phyloP scores from a whole-genome alignment of 148 eudicot species.

The Arctostaphylos glauca region DNA sequence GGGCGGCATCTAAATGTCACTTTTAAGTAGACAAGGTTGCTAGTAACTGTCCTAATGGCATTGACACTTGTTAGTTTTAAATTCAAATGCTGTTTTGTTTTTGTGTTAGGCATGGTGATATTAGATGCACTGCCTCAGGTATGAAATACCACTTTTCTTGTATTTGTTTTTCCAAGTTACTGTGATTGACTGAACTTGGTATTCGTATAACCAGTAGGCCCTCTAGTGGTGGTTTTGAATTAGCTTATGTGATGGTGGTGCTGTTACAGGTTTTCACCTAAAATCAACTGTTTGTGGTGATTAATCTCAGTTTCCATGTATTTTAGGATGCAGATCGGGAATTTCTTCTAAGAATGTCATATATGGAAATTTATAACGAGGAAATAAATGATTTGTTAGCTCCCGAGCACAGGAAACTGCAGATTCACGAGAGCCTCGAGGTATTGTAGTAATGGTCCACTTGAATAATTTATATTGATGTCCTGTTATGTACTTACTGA shows the following conservation, averaged over 20 bases:
- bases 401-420: slow-evolving; percentile 87
- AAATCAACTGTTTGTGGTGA: neutral
- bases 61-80: neutral
- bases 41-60: neutral
- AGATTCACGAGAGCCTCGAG: slow-evolving; percentile 92
- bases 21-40: neutral
- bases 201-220: neutral
- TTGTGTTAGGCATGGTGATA: neutral
- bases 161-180: neutral
- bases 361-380: slow-evolving; percentile 96
- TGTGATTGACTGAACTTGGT: neutral
- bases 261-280: neutral
- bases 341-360: slow-evolving; percentile 90
- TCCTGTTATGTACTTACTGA: slow-evolving; percentile 1
- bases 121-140: neutral
- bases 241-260: neutral
- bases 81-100: neutral
- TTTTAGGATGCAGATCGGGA: slow-evolving; percentile 71
- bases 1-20: neutral
- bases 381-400: slow-evolving; percentile 91
- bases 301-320: slow-evolving; percentile 9
- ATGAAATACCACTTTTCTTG: neutral
- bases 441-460: slow-evolving; percentile 30
- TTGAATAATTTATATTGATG: neutral
- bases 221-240: neutral